Evolutionary conservation across 1,284 basidiomycete species (phyloP).

Genomic region (Papiliotrema fonsecae): DNA sequence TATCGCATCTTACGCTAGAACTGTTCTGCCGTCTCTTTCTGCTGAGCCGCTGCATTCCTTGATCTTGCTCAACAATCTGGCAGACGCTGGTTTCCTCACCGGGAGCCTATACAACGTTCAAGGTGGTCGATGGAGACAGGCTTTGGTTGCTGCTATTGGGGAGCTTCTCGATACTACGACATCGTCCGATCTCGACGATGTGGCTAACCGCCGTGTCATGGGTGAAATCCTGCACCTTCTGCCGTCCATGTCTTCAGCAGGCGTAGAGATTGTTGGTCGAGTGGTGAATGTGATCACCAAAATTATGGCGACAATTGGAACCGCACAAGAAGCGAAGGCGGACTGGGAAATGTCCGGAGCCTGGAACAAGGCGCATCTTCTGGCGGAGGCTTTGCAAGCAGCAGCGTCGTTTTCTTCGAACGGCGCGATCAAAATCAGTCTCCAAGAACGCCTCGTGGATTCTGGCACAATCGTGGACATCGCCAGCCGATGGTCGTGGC

Average conservation of each 20-base stretch:
- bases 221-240: slow-evolving; percentile 32
- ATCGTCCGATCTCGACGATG: slow-evolving; percentile 6
- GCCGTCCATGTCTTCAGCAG: slow-evolving; percentile 26
- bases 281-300: slow-evolving; percentile 16
- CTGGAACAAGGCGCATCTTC: slow-evolving; percentile 36
- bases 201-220: slow-evolving; percentile 19
- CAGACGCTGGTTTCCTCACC: slow-evolving; percentile 36
- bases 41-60: slow-evolving; percentile 37
- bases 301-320: slow-evolving; percentile 3
- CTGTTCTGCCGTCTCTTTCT: slow-evolving; percentile 24
- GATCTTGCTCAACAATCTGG: slow-evolving; percentile 43
- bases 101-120: slow-evolving; percentile 45
- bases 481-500: slow-evolving; percentile 59
- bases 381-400: slow-evolving; percentile 17
- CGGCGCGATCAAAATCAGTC: slow-evolving; percentile 12
- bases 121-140: slow-evolving; percentile 44
- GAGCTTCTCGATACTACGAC: slow-evolving; percentile 8
- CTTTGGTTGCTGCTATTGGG: slow-evolving; percentile 26
- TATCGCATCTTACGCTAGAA: slow-evolving; percentile 6
- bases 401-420: slow-evolving; percentile 5
- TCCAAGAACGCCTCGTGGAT: slow-evolving; percentile 16
- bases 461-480: slow-evolving; percentile 50
- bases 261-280: slow-evolving; percentile 16
- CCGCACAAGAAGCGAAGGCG: too few species aligned
- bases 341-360: too few species aligned